phyloP scores from a whole-genome alignment of 202 grass and related monocot species.

The Zizania palustris region DNA sequence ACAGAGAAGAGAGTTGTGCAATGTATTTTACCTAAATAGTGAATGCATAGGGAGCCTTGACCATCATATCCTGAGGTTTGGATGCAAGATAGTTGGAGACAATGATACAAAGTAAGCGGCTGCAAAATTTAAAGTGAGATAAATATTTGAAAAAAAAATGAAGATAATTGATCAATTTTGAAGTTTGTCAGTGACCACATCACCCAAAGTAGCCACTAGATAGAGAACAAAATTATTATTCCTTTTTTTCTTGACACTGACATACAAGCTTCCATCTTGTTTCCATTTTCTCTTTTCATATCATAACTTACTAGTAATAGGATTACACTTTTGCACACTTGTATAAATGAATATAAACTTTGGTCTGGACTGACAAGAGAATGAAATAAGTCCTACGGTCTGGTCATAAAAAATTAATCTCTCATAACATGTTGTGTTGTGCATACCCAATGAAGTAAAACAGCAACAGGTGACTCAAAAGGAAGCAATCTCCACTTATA shows the following conservation, averaged over 20 bases:
- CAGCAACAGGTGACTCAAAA: slow-evolving; percentile 73
- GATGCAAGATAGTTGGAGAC: slow-evolving; percentile 59
- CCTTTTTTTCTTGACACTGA: neutral
- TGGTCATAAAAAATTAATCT: slow-evolving; percentile 12
- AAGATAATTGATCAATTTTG: neutral
- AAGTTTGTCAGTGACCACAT: neutral
- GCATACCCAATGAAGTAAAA: slow-evolving; percentile 93
- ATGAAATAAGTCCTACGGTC: neutral
- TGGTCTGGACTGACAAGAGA: neutral
- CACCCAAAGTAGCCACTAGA: neutral
- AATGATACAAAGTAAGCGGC: slow-evolving; percentile 87
- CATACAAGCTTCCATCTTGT: neutral
- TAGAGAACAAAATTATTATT: neutral
- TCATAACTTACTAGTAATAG: neutral
- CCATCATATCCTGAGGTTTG: slow-evolving; percentile 54
- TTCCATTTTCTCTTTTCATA: neutral
- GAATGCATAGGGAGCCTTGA: slow-evolving; percentile 59
- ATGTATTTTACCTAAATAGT: slow-evolving; percentile 88
- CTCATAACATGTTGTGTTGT: slow-evolving; percentile 3
- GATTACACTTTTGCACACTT: neutral
- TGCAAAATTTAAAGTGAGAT: slow-evolving; percentile 49
- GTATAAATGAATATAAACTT: neutral
- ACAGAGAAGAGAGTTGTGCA: slow-evolving; percentile 29
- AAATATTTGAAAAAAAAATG: neutral
- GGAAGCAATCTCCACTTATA: slow-evolving; percentile 87